phyloP scores from a whole-genome alignment of 441 rosid species.

The Iberis amara region DNA sequence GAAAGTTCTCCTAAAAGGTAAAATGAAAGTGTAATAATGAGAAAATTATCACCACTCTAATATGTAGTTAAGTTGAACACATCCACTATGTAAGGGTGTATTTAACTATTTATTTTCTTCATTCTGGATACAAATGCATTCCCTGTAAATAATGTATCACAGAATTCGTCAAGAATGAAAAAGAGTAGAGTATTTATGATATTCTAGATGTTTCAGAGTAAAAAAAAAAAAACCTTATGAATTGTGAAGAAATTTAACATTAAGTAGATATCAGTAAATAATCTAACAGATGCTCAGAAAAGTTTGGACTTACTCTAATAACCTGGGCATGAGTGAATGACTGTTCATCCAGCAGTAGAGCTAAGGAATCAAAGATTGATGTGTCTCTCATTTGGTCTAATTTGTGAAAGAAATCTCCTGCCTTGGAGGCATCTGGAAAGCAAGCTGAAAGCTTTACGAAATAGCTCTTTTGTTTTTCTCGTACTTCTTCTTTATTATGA shows the following conservation, averaged over 20 bases:
- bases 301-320: slow-evolving; percentile 42
- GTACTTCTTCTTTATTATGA: slow-evolving; percentile 45
- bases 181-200: slow-evolving; percentile 10
- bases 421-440: slow-evolving; percentile 70
- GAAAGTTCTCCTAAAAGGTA: slow-evolving; percentile 63
- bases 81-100: slow-evolving; percentile 2
- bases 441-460: slow-evolving; percentile 66
- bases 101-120: slow-evolving; percentile 8
- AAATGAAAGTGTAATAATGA: slow-evolving; percentile 13
- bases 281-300: slow-evolving; percentile 18
- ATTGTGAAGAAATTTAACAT: slow-evolving; percentile 18
- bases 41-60: slow-evolving; percentile 7
- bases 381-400: slow-evolving; percentile 62
- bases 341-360: slow-evolving; percentile 48
- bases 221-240: not conserved
- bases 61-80: slow-evolving; percentile 19
- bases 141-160: slow-evolving; percentile 15
- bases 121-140: slow-evolving; percentile 5
- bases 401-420: slow-evolving; percentile 65
- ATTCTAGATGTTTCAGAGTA: slow-evolving; percentile 11
- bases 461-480: slow-evolving; percentile 39
- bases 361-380: slow-evolving; percentile 51
- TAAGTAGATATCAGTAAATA: slow-evolving; percentile 6
- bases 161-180: slow-evolving; percentile 6
- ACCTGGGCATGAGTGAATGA: slow-evolving; percentile 38